Evolutionary conservation across 2,329 filamentous ascomycete species (phyloP), one percentile per base, ranked within the genome.

Genomic region (Fusarium sp.): DNA sequence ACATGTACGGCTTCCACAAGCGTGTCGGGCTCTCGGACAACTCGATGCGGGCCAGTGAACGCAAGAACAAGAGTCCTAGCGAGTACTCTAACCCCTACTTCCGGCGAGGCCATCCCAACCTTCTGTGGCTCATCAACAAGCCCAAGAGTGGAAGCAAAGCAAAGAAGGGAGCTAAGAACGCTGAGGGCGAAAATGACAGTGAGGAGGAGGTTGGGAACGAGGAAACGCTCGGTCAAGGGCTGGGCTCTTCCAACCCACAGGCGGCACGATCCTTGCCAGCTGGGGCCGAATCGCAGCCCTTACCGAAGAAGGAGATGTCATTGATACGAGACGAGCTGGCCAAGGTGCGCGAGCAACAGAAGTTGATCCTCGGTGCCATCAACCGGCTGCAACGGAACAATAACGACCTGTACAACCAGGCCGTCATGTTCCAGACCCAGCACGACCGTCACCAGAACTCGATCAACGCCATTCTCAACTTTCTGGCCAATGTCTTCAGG

Each of bases 1-100:
- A 98, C 84, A 98, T 98, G 88, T 98, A 98, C 82, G 95, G 97
- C 71, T 99, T 99, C 79, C 97, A 99, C 87, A 99, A 99, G 86
- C 93, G 94, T 47, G 94, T 97, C 5, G 94, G 94, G 5, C 88
- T 99, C 20, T 98, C 95, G 5, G 97, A 99, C 83, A 98, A 98
- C 81, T 98, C 95, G 0, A 97, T 99, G 93, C 94, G 97, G 76
- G 95, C 97, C 7, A 98, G 95, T 81, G 97, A 98, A 85, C 92
- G 95, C 71, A 98, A 98, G 82, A 96, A 96, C 81, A 99, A 99
- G 85, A 98, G 95, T 68, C 97, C 97, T 0, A 98, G 95, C 88
- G 97, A 98, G 87, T 99, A 99, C 82, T 95, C 94, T 77, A 98
- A 99, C 82, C 95, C 95, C 11, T 99, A 95, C 84, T 99, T 99